Conservation (phyloP, 1,284 basidiomycete species). For the Kwoniella shivajii region DNA sequence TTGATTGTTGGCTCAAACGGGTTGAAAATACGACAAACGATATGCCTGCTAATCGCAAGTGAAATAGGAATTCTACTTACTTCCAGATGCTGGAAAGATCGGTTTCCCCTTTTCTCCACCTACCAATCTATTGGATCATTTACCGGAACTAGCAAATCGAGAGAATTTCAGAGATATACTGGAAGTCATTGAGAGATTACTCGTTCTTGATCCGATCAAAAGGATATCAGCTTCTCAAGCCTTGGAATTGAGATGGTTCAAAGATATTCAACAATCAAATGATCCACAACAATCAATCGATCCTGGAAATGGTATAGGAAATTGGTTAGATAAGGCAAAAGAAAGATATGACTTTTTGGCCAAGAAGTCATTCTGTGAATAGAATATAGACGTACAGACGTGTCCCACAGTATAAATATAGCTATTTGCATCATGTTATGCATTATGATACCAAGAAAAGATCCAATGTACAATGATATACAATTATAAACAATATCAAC, state of each 20-base stretch:
- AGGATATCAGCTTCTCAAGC: neutral
- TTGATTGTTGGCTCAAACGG: too few relatives aligned
- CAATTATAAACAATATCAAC: neutral
- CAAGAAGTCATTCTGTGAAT: too few relatives aligned
- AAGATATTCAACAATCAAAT: neutral
- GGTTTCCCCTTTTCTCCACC: slow-evolving; percentile 26
- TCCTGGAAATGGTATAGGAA: neutral
- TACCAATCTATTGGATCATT: slow-evolving; percentile 1
- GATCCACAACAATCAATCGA: neutral
- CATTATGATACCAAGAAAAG: neutral
- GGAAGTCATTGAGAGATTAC: neutral
- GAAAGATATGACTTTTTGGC: neutral
- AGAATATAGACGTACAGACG: too few relatives aligned
- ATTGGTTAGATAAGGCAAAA: neutral
- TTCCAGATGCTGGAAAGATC: slow-evolving; percentile 45
- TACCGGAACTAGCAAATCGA: neutral
- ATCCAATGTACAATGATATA: neutral
- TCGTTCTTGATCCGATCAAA: slow-evolving; percentile 1
- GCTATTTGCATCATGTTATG: neutral
- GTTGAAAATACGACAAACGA: too few relatives aligned
- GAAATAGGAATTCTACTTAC: slow-evolving; percentile 29
- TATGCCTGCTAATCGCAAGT: too few relatives aligned
- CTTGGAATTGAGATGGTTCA: slow-evolving; percentile 7
- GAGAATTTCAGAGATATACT: neutral
- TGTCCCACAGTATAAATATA: neutral